Base-by-base conservation (phyloP, 352 stramenopile genomes). In the Globisporangium takayamanum region DNA sequence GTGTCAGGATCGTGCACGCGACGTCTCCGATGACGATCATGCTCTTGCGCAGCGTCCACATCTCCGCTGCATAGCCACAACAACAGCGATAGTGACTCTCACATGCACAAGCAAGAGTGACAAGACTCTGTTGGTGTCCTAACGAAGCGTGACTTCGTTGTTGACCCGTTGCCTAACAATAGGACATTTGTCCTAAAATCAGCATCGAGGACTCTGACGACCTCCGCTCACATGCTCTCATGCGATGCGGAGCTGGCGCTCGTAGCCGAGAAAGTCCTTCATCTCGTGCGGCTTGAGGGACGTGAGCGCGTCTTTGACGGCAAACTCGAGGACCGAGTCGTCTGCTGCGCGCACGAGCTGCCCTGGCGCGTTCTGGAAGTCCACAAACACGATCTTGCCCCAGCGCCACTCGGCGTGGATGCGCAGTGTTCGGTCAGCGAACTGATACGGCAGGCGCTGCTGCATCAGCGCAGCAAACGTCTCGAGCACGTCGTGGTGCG, bases 391-490 rank as follows among this genome's bases (percentile, higher is more conserved):
- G 44, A 73, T 60, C 4, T 65, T 46, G 7, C 66, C 66, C 58
- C 62, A 70, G 5, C 57, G 25, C 50, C 50, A 67, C 50, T 73
- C 62, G 20, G 55, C 54, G 52, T 73, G 62, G 45, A 73, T 51
- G 28, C 64, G 66, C 11, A 68, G 26, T n/a, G 44, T 22, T 15
- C 61, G 61, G 16, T 63, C 28, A 0, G 49, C 42, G n/a, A 67
- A 59, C 5, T 50, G 48, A 25, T 55, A 48, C 18, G 50, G 50
- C 15, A 54, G 42, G 10, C 28, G 46, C 42, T 59, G 42, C 7
- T 33, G 37, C 18, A 16, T 30, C 0, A 28, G 16, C 2, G 5
- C 28, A 12, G 6, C 41, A 30, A 57, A 33, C 11, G 47, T 39
- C 16, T 59, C 53, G 14, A 45, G 39, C 7, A 37, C 16, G 8